These are phyloP conservation scores for Lumnitzera racemosa DNA, from an alignment of 345 rosid genomes.

Conservation along the genomic window DNA sequence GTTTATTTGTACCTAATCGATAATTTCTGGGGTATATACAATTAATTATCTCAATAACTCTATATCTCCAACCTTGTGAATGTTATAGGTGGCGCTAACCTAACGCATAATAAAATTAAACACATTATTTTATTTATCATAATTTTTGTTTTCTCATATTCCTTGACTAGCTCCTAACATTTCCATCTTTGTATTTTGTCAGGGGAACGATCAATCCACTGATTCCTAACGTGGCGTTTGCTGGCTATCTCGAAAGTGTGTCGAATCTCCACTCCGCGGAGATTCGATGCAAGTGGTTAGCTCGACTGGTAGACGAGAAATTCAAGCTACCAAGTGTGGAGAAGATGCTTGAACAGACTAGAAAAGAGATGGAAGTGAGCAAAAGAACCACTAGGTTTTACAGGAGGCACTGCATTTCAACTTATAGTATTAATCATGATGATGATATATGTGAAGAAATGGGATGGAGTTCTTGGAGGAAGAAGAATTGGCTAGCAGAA, in stretches of 20 bases:
- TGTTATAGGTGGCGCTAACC: too few relatives aligned
- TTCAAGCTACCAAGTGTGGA: slow-evolving; percentile 64
- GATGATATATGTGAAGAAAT: slow-evolving; percentile 79
- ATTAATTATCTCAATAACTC: too few relatives aligned
- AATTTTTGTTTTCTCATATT: not conserved
- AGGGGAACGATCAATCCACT: slow-evolving; percentile 82
- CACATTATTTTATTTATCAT: too few relatives aligned
- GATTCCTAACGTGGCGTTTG: slow-evolving; percentile 74
- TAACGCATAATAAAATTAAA: too few relatives aligned
- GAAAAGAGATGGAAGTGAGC: slow-evolving; percentile 48
- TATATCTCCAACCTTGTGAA: too few relatives aligned
- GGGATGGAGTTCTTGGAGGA: slow-evolving; percentile 72
- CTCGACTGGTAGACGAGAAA: slow-evolving; percentile 38
- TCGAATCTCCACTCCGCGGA: slow-evolving; percentile 77
- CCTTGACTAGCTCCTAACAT: not conserved
- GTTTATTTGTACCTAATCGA: too few relatives aligned
- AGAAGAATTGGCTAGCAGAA: slow-evolving; percentile 53
- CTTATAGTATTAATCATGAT: slow-evolving; percentile 79
- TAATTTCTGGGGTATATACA: too few relatives aligned
- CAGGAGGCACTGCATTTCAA: slow-evolving; percentile 79
- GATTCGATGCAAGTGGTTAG: slow-evolving; percentile 69
- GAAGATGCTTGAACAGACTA: slow-evolving; percentile 50
- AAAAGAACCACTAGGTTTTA: slow-evolving; percentile 65
- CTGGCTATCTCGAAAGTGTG: slow-evolving; percentile 71
- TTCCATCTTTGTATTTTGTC: not conserved